Percentiles rank a stretch among this genome's conserved stretches.
phyloP scores from a whole-genome alignment of 2,329 filamentous ascomycete species.

The Fusarium scirpi region DNA sequence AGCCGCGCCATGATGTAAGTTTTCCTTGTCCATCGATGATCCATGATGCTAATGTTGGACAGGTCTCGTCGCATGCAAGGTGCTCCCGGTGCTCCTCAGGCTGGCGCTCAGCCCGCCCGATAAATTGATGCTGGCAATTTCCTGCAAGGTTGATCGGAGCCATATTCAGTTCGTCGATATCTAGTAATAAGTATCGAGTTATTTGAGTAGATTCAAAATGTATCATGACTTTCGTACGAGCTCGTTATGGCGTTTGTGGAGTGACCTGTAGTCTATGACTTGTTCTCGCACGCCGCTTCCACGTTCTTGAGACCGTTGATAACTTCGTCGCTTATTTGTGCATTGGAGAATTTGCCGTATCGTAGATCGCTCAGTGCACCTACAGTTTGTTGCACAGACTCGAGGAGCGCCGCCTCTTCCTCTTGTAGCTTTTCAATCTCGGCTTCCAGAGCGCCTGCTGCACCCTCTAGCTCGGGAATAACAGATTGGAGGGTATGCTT shows the following conservation, averaged over 20 bases:
- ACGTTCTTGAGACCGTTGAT: constrained; percentile 69
- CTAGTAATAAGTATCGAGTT: constrained; percentile 26
- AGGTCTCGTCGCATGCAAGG: constrained; percentile 56
- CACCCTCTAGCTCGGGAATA: constrained; percentile 75
- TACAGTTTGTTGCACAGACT: constrained; percentile 73
- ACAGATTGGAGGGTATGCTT: constrained; percentile 74
- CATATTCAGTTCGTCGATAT: constrained; percentile 22
- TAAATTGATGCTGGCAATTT: constrained; percentile 23
- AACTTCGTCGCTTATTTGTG: constrained; percentile 73
- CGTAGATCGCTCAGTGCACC: constrained; percentile 84
- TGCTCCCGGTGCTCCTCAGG: constrained; percentile 24
- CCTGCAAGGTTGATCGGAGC: constrained; percentile 15
- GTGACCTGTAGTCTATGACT: constrained; percentile 50
- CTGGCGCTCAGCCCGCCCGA: constrained; percentile 33
- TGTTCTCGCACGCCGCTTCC: constrained; percentile 70
- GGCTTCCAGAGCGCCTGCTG: constrained; percentile 72
- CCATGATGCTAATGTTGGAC: constrained; percentile 40
- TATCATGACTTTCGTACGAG: constrained; percentile 32
- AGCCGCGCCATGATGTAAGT: constrained; percentile 83
- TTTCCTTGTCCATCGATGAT: background rate
- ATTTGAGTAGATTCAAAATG: constrained; percentile 2
- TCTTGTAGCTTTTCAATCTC: constrained; percentile 75
- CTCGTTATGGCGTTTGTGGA: constrained; percentile 25
- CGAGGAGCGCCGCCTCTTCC: constrained; percentile 71
- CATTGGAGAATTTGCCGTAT: constrained; percentile 79